phyloP scores from a whole-genome alignment of 2,329 filamentous ascomycete genomes.

The Fusarium aywerte region DNA sequence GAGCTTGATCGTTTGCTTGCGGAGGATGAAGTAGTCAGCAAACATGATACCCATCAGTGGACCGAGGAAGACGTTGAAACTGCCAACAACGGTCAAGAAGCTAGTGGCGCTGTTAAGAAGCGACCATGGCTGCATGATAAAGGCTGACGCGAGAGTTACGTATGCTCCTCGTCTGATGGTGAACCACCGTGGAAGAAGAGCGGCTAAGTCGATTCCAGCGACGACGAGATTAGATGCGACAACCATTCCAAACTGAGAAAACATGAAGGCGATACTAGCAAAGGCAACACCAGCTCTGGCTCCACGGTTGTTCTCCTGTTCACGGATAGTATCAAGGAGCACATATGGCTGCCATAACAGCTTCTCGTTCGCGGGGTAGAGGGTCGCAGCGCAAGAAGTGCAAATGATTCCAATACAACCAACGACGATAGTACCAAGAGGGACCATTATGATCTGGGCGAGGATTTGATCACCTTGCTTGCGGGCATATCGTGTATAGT shows the following conservation, averaged over 20 bases:
- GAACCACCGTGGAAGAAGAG: constrained; percentile 4
- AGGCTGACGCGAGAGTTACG: not conserved
- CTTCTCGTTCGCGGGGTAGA: not conserved
- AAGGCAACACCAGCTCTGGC: constrained; percentile 21
- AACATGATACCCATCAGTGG: not conserved
- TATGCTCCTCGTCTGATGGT: not conserved
- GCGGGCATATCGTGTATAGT: constrained; percentile 48
- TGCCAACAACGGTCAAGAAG: not conserved
- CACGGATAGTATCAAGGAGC: not conserved
- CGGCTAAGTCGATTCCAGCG: constrained; percentile 6
- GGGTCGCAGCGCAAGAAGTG: not conserved
- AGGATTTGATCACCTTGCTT: constrained; percentile 45
- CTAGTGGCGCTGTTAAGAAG: constrained; percentile 3
- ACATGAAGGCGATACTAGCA: constrained; percentile 30
- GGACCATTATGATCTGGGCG: constrained; percentile 23
- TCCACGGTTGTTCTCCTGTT: constrained; percentile 10
- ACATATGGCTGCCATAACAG: constrained; percentile 1
- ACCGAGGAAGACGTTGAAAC: not conserved
- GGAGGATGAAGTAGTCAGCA: not conserved
- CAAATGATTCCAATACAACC: not conserved
- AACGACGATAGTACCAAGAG: not conserved
- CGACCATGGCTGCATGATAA: constrained; percentile 4
- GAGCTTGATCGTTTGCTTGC: not conserved
- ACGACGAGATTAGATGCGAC: constrained; percentile 14
- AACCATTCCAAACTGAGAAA: constrained; percentile 26